Base-by-base conservation (phyloP, 192 early-diverging fungal genomes). In the Backusella luteola region DNA sequence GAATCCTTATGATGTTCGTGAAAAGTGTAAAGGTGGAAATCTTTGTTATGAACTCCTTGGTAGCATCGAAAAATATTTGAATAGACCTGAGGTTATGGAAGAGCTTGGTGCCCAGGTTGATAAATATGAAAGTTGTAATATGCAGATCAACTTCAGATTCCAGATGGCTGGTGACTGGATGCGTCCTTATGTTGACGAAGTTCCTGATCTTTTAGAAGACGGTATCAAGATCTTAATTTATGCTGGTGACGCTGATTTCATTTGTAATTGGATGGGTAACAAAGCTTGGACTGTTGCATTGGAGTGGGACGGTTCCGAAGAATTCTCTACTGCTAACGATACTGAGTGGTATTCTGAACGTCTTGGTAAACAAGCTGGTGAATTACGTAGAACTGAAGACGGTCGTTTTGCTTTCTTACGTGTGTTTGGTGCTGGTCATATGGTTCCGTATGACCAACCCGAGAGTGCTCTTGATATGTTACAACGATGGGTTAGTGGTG, bases 391-490 rank as follows among this genome's bases (percentile, higher is more conserved):
- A 1, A 88, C 84, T 59, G 39, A 79, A 14, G 76, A 84, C 59
- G 88, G 91, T 71, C 87, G 86, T 63, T 90, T 99, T 69, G 90
- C 95, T 36, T 99, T 94, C 86, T 81, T 99, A 71, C 89, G 91
- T 23, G 88, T 95, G 15, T 96, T 90, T 84, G 93, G 90, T 73
- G 96, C 93, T 56, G 96, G 97, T 3, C 94, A 96, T 68, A 96
- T 96, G 94, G 89, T 88, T 67, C 97, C 97, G n/a, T 95, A 96
- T 79, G 97, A 98, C 83, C 93, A 96, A 86, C 94, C 95, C 67
- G 88, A 86, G 73, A 88, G 87, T 79, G 87, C 90, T 49, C 81
- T 92, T 34, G 95, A 96, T 84, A 92, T 98, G 89, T 89, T 98
- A 76, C 96, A 95, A 86, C 84, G 84, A 67, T 98, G 96, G 95